Conservation (phyloP, 1,139 yeast genomes). For the Candida smagusa region DNA sequence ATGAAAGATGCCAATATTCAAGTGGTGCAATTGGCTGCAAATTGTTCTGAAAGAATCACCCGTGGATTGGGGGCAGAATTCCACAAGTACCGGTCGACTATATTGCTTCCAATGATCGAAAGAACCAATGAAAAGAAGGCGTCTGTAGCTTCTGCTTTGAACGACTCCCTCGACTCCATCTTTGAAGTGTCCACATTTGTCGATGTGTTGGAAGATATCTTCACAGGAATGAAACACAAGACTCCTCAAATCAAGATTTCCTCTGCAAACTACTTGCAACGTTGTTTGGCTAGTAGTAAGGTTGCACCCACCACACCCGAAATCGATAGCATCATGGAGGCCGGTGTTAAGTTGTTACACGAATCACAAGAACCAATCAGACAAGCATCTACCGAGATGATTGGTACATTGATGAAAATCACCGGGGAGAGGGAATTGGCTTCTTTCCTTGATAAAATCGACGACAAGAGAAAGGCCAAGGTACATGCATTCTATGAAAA, state of each 20-base stretch:
- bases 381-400: conserved; percentile 70
- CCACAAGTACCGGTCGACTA: conserved; percentile 49
- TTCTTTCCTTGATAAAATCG: conserved; percentile 62
- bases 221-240: conserved; percentile 65
- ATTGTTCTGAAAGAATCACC: conserved; percentile 60
- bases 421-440: conserved; percentile 70
- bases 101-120: conserved; percentile 68
- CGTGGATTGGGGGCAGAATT: conserved; percentile 61
- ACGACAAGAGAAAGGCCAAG: conserved; percentile 68
- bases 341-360: conserved; percentile 57
- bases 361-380: conserved; percentile 89
- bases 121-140: conserved; percentile 87
- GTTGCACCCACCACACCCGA: conserved; percentile 52
- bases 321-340: conserved; percentile 53
- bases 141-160: conserved; percentile 68
- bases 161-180: conserved; percentile 62
- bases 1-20: conserved; percentile 88
- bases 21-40: conserved; percentile 80
- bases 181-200: conserved; percentile 49
- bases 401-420: conserved; percentile 81
- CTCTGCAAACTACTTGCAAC: conserved; percentile 58
- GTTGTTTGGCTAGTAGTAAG: conserved; percentile 56
- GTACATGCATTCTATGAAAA: conserved; percentile 57
- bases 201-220: conserved; percentile 60
- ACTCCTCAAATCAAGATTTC: conserved; percentile 83